Base-by-base conservation (phyloP, 495 filamentous ascomycete species). In the Copromyces sp. region DNA sequence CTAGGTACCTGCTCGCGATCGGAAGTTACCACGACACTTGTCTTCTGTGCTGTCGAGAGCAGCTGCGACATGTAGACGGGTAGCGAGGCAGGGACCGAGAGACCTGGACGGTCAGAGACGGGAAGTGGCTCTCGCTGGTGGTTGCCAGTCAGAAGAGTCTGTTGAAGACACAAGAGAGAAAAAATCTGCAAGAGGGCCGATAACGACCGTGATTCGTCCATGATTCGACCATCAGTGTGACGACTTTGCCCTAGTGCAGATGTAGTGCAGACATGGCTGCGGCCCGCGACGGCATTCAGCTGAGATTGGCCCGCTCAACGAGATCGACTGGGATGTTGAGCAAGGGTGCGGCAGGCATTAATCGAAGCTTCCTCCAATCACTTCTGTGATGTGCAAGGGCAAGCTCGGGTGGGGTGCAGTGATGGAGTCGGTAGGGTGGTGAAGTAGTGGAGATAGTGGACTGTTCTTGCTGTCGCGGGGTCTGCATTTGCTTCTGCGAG, bases 241-340 rank as follows among this genome's bases (percentile, higher is more conserved):
- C 78, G 77, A 78, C 75, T 74, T 72, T 73, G 77, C 72, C 77
- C 78, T 81, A 76, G 78, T 65, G 32, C 53, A 74, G 79, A 72
- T 74, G 75, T 81, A 75, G 78, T 82, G 81, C 79, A 83, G 75
- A 73, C 73, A 42, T 75, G 75, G 79, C 75, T 78, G 76, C 78
- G 81, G 80, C 75, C 79, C 77, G 81, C 75, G 73, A 68, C 76
- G 76, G 78, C 77, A 75, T 71, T 75, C 75, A 76, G 71, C 72
- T 69, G 75, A 80, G 80, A 83, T 83, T 83, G 81, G 81, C 77
- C 78, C 78, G 70, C 69, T 47, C 73, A 77, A 71, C 71, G 69
- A 81, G 77, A 79, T 82, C 79, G 77, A 71, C 68, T 77, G 76
- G 68, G 76, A 72, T 68, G 14, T 6, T 1, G 9, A 9, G 45